phyloP scores from a whole-genome alignment of 371 early-diverging fungal species.

The Mortierella sp. region DNA sequence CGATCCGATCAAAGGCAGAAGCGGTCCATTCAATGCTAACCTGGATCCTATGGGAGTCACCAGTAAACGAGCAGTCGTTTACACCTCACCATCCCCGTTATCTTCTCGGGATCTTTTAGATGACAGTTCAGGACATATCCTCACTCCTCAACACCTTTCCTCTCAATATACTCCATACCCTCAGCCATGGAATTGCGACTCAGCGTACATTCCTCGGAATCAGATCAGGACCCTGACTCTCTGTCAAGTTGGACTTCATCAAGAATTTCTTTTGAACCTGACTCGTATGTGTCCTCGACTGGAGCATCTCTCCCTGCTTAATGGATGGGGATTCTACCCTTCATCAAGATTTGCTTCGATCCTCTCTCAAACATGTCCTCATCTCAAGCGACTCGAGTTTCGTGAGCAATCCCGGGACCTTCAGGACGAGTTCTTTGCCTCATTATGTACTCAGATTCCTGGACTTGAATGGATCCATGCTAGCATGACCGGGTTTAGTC shows the following conservation, averaged over 20 bases:
- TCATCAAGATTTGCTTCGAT: constrained; percentile 30
- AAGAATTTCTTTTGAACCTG: constrained; percentile 42
- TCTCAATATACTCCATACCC: not conserved
- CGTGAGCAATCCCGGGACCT: constrained; percentile 41
- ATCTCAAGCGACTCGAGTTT: constrained; percentile 30
- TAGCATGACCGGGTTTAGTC: constrained; percentile 43
- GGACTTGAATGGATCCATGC: constrained; percentile 41
- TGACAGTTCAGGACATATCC: no score
- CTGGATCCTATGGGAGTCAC: constrained; percentile 15
- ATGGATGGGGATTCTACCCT: constrained; percentile 48
- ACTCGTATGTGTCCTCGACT: constrained; percentile 27
- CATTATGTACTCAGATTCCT: constrained; percentile 25
- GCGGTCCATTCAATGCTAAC: not conserved
- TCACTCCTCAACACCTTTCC: constrained; percentile 5
- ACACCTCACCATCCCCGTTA: constrained; percentile 2
- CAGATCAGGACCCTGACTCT: constrained; percentile 27
- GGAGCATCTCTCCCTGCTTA: constrained; percentile 38
- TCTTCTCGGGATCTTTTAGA: no score
- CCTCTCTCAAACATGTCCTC: constrained; percentile 28
- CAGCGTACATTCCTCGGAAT: constrained; percentile 3
- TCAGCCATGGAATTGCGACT: no score
- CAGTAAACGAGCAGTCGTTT: constrained; percentile 26
- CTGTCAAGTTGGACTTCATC: constrained; percentile 30
- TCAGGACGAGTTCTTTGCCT: constrained; percentile 43
- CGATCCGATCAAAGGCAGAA: constrained; percentile 34